Base-by-base conservation (phyloP, 1,284 basidiomycete species). In the Cystobasidium pallidum region DNA sequence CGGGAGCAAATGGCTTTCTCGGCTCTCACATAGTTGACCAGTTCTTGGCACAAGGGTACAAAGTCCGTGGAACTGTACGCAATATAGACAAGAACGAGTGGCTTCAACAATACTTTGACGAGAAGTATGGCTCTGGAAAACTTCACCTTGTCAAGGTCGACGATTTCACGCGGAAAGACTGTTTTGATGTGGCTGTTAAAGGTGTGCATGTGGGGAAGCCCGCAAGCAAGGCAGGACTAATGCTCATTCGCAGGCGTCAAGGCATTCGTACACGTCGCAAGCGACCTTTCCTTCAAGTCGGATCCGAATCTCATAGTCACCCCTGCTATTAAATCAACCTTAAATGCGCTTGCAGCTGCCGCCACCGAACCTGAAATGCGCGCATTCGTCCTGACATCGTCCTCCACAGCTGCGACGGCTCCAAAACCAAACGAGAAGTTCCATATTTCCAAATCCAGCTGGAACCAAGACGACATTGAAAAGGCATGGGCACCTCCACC, bases 331-430 rank as follows among this genome's bases (percentile, higher is more conserved):
- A 49, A 66, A 4, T 28, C 43, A 19, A 72, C 66, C 47, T 47
- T 67, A 45, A 21, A 32, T 19, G 71, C 72, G 4, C 64, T 75
- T 19, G 11, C 36, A 1, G 63, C 74, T 3, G 72, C 74, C 15
- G 26, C 59, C 24, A 43, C 24, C 17, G 51, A 63, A 11, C 65
- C 72, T 1, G 51, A 58, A 13, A 57, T 73, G 43, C 66, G 73
- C 47, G 63, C 66, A 1, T 73, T 75, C 28, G 68, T 75, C 19
- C 57, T 73, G 57, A 75, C 74, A 10, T 73, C 72, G 2, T 75
- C 74, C 0, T 58, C 72, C 17, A 64, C 59, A 19, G 74, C 74
- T 1, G 65, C 70, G 4, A 45, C 34, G 24, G 30, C 45, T 13
- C 43, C 68, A 17, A 36, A 62, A 45, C 43, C 58, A 10, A 62